Percentiles rank a stretch among this genome's conserved stretches.
Conservation (phyloP, 495 filamentous ascomycete genomes). For the Hyaloscypha hepaticicola region DNA sequence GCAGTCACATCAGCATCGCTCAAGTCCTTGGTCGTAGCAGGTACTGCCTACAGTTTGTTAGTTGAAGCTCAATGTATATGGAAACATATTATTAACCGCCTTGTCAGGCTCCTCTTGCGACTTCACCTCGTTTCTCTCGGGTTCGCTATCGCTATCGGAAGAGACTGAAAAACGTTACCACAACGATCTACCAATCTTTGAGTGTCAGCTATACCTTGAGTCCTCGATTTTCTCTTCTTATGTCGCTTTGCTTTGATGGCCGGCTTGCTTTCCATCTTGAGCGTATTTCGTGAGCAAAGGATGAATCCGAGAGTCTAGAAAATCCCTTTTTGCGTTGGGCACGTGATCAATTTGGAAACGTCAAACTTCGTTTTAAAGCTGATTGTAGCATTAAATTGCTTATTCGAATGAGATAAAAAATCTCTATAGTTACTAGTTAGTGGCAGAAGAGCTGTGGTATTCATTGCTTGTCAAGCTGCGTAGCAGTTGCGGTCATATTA, state of each 20-base stretch:
- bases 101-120: neutral
- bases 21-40: conserved; percentile 21
- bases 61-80: neutral
- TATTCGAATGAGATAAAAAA: no score
- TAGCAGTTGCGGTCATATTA: no score
- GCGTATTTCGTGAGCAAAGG: neutral
- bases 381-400: neutral
- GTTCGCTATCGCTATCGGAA: conserved; percentile 28
- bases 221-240: conserved; percentile 32
- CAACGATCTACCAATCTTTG: neutral
- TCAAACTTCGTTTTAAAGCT: neutral
- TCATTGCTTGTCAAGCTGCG: no score
- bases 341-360: neutral
- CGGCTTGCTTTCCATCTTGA: conserved; percentile 20
- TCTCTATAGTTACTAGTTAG: no score
- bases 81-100: neutral
- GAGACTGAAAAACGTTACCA: conserved; percentile 15
- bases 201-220: conserved; percentile 22
- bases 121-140: conserved; percentile 9
- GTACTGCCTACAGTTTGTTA: neutral
- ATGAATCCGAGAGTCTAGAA: neutral
- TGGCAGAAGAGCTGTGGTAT: no score
- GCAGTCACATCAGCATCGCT: conserved; percentile 39
- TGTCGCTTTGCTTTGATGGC: conserved; percentile 25
- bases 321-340: neutral